These are phyloP conservation scores for Ogataea chonburiensis DNA, from an alignment of 805 yeast species.

Conservation along the genomic window DNA sequence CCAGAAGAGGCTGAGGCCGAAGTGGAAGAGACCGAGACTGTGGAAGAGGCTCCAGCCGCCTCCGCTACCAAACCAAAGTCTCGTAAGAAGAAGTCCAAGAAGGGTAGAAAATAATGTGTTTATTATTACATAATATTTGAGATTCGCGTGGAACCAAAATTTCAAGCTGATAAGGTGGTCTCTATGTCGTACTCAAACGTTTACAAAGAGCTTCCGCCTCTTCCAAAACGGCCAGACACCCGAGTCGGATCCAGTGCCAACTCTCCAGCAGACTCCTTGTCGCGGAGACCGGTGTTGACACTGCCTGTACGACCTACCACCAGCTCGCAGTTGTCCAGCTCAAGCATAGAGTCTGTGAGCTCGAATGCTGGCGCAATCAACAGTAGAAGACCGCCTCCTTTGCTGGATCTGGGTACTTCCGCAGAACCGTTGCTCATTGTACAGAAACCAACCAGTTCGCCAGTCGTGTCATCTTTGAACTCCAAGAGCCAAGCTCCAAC, in stretches of 20 bases:
- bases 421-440: slow-evolving; percentile 5
- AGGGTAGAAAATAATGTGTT: slow-evolving; percentile 6
- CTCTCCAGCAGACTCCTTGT: not conserved
- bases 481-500: slow-evolving; percentile 17
- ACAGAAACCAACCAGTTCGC: slow-evolving; percentile 6
- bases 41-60: slow-evolving; percentile 6
- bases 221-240: slow-evolving; percentile 2
- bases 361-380: not conserved
- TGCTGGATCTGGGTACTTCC: slow-evolving; percentile 2
- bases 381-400: slow-evolving; percentile 16
- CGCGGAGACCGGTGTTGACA: slow-evolving; percentile 3
- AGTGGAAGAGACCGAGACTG: slow-evolving; percentile 18
- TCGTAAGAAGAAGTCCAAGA: slow-evolving; percentile 14
- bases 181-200: slow-evolving; percentile 9
- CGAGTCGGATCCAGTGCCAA: not conserved
- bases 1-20: slow-evolving; percentile 2
- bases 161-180: slow-evolving; percentile 9
- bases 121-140: slow-evolving; percentile 9
- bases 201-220: slow-evolving; percentile 23
- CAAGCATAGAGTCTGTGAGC: slow-evolving; percentile 7
- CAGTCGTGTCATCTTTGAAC: slow-evolving; percentile 12
- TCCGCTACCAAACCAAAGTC: slow-evolving; percentile 7
- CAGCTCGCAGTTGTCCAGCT: slow-evolving; percentile 7
- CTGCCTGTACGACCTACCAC: slow-evolving; percentile 7
- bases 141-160: slow-evolving; percentile 12